Base-by-base conservation (phyloP, 495 filamentous ascomycete species). In the Penicillium argentinense region DNA sequence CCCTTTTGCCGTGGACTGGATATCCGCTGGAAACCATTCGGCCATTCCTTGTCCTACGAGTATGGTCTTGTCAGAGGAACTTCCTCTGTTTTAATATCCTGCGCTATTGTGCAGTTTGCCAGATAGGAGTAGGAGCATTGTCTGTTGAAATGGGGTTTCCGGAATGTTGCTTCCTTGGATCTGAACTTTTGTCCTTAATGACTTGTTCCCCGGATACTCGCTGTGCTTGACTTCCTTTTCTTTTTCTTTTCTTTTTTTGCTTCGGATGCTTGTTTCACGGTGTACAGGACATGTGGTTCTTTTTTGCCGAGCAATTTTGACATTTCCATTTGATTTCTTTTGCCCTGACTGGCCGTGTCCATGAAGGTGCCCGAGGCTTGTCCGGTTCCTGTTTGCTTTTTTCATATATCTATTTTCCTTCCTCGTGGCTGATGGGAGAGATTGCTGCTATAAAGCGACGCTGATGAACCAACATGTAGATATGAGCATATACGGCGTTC, bases 401-500 rank as follows among this genome's bases (percentile, higher is more conserved):
- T 59, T 18, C 47, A 39, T 46, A n/a, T 39, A 39, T 46, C 26
- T 30, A 53, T 53, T 59, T 62, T 56, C 56, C 51, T 63, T 49
- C 49, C 45, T 48, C 38, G 51, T 29, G 50, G 33, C 13, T 54
- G 44, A 47, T 56, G 62, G 52, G 54, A 54, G 54, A 63, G 63
- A 54, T 49, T 58, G 60, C 62, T 68, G 71, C 57, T 60, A 65
- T 67, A 59, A 64, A 66, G 54, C 62, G 62, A 68, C 61, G 60
- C 54, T 60, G 60, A 67, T 57, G 64, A 67, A 48, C 23, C 55
- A 63, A 59, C 57, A 69, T 73, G 69, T 73, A 73, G 69, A 73
- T 71, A 71, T 68, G 67, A 71, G 69, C 69, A 73, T 73, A 58
- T 60, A 62, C 49, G 69, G 69, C 66, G 69, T 69, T 69, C 47